Evolutionary conservation across 345 rosid genomes (phyloP).

Genomic region (Aquilaria sinensis): DNA sequence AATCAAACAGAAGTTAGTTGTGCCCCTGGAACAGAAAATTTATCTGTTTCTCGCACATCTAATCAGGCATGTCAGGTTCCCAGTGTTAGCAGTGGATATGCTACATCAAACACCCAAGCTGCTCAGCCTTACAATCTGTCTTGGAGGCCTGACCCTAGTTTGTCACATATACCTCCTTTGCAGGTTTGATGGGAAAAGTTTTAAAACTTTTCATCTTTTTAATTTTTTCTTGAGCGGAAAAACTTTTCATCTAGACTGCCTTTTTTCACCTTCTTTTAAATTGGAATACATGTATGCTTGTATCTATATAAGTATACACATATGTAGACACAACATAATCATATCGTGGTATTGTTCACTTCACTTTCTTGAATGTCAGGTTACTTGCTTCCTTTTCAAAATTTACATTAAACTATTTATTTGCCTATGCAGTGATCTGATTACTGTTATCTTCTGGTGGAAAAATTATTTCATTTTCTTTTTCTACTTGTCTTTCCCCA

Average conservation of each 20-base stretch:
- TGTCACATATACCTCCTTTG: conserved; percentile 44
- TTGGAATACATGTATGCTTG: too few relatives aligned
- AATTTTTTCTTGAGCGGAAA: too few relatives aligned
- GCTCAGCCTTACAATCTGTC: conserved; percentile 38
- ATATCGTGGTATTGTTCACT: too few relatives aligned
- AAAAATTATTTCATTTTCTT: conserved; percentile 8
- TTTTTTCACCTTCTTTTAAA: too few relatives aligned
- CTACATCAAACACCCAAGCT: conserved; percentile 58
- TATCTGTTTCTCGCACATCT: conserved; percentile 47
- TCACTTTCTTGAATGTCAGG: too few relatives aligned
- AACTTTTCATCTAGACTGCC: background rate
- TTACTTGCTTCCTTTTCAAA: background rate
- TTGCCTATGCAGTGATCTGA: background rate
- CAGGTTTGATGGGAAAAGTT: conserved; percentile 46
- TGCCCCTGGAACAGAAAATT: conserved; percentile 96
- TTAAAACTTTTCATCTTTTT: too few relatives aligned
- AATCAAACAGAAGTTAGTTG: conserved; percentile 90
- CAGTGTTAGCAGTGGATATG: conserved; percentile 44
- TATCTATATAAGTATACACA: too few relatives aligned
- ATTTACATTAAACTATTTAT: background rate
- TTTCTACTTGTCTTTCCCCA: conserved; percentile 10
- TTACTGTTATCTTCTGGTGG: conserved; percentile 6
- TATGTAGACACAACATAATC: too few relatives aligned
- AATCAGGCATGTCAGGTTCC: conserved; percentile 51
- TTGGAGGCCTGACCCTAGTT: conserved; percentile 60